Evolutionary conservation across 2,329 filamentous ascomycete genomes (phyloP), one percentile per base, ranked within the genome.

Genomic region (Aspergillus fumigatus): DNA sequence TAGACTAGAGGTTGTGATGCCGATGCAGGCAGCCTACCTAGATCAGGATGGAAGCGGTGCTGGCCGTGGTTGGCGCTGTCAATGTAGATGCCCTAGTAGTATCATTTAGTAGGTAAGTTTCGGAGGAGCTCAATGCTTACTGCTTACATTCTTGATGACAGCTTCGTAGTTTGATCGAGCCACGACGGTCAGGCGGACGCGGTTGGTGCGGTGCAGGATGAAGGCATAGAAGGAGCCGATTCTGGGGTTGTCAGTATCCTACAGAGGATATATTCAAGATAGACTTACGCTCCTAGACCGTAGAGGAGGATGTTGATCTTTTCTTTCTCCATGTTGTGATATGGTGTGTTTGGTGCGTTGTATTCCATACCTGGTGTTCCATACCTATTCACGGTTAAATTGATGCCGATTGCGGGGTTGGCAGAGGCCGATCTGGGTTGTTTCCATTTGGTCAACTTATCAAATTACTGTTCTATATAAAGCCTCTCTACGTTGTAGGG

Each of bases 201-300:
- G 70, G 2, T 73, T 59, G 32, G 67, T 71, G 2, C 78, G 75
- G 52, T 72, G 76, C 0, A 84, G 63, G 38, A 84, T 77, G 57
- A 83, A 84, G 7, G 80, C 79, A 62, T 84, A 84, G 60, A 84
- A 84, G 2, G 80, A 82, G 27, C 82, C 82, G 52, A 84, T 83
- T 0, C 81, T 83, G 48, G 4, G 32, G 1, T 50, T 17, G 32
- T 62, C 0, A 32, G 3, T 32, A 1, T 32, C 1, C 4, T 9
- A 32, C 11, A 14, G 10, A 14, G 9, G 4, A 32, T 14, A 14
- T 32, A 14, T 8, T 26, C 48, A 8, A 8, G 3, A 23, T 4
- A 21, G 21, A 75, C 79, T 68, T 65, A 83, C 80, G 81, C 81
- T 62, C 81, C 80, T 0, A 84, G 75, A 2, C 81, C 81, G 53